Evolutionary conservation across 2,329 filamentous ascomycete genomes (phyloP), one percentile per base, ranked within the genome.

Genomic region (Periconia sp.): DNA sequence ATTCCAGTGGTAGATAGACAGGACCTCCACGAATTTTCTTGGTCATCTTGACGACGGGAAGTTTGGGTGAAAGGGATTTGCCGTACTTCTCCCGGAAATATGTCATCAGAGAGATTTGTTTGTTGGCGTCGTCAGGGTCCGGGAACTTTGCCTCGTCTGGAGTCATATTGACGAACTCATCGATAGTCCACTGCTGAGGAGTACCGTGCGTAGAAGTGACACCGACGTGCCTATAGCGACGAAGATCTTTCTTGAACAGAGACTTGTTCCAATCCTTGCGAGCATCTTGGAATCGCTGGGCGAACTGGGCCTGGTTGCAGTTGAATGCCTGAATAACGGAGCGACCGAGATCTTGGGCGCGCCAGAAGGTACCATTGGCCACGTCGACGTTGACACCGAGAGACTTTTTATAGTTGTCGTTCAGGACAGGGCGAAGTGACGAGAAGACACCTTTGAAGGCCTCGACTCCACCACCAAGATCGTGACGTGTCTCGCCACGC

Each of bases 381-480:
- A 96, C 89, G 65, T 99, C 93, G 11, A 96, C 85, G 63, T 97
- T 97, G 69, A 99, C 78, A 0, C 89, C 85, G 6, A 97, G 80
- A 9, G 84, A 85, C 23, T 84, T 82, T 31, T 83, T 81, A 58
- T 68, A 52, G 58, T 63, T 55, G 63, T 72, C 64, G 71, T 76
- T 55, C 65, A 90, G 81, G 45, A 87, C 88, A 19, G 93, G 82
- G 41, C 92, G 85, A 48, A 97, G 86, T 0, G 92, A 92, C 10
- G 91, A 86, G 64, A 96, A 97, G 5, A 92, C 88, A 30, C 94
- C 94, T 70, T 96, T 96, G 77, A 91, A 87, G 0, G 91, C 91
- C 66, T 92, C 85, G 2, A 94, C 79, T 52, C 81, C 85, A 19
- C 81, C 77, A 33, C 86, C 82, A n/a, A 96, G 81, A 3, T 80